These are phyloP conservation scores for Botrytis paeoniae DNA, from an alignment of 2,329 filamentous ascomycete species.

Conservation along the genomic window DNA sequence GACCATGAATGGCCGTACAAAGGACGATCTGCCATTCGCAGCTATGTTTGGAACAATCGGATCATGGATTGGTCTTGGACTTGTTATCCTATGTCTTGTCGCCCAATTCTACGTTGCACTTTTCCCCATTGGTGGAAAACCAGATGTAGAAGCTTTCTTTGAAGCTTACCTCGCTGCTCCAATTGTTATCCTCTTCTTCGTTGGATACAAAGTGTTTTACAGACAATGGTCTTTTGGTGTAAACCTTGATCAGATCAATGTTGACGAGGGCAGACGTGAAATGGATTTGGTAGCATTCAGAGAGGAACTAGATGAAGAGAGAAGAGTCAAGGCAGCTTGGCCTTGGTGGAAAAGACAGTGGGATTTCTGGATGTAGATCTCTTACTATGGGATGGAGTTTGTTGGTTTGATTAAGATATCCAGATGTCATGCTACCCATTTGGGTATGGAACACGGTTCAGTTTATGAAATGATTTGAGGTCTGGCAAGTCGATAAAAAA, in stretches of 20 bases:
- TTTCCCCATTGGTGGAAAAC: conserved; percentile 49
- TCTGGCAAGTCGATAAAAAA: neutral
- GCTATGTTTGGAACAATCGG: conserved; percentile 58
- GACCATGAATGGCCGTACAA: conserved; percentile 54
- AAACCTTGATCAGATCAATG: conserved; percentile 30
- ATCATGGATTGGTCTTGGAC: conserved; percentile 63
- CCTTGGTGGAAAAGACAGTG: conserved; percentile 34
- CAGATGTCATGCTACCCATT: neutral
- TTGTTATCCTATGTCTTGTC: conserved; percentile 66
- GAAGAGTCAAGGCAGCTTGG: conserved; percentile 33
- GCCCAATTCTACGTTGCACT: conserved; percentile 48
- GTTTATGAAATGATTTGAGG: neutral
- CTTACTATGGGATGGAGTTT: neutral
- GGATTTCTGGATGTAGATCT: conserved; percentile 27
- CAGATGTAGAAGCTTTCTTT: conserved; percentile 40
- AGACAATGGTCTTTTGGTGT: conserved; percentile 33
- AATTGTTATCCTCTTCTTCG: conserved; percentile 55
- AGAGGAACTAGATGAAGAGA: conserved; percentile 35
- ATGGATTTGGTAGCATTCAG: conserved; percentile 35
- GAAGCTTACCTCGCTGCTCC: conserved; percentile 54
- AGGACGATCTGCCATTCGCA: conserved; percentile 49
- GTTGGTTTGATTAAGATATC: neutral
- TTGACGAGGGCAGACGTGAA: conserved; percentile 37
- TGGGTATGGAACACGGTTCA: neutral
- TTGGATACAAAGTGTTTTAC: conserved; percentile 62